phyloP scores from a whole-genome alignment of 73 alveolate genomes.

The Paramecium caudatum region DNA sequence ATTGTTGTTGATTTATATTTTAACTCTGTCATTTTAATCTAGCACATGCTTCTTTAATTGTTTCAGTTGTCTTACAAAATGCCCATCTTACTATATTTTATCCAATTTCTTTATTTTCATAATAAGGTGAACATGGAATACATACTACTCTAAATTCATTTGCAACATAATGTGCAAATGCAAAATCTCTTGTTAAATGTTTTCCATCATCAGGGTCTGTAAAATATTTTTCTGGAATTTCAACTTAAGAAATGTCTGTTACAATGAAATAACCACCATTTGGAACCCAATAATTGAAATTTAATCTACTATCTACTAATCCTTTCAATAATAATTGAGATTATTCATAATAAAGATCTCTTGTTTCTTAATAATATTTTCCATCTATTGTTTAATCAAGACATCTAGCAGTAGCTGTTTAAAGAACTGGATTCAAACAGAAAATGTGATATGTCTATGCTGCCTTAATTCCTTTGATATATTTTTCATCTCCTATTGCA shows the following conservation, averaged over 20 bases:
- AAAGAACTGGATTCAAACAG: slow-evolving; percentile 74
- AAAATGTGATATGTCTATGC: slow-evolving; percentile 73
- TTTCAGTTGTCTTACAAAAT: slow-evolving; percentile 77
- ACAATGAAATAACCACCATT: slow-evolving; percentile 87
- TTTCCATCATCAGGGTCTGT: slow-evolving; percentile 73
- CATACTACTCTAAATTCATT: slow-evolving; percentile 77
- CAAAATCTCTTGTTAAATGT: slow-evolving; percentile 78
- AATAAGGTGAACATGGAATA: slow-evolving; percentile 80
- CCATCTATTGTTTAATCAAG: slow-evolving; percentile 47
- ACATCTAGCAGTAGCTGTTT: slow-evolving; percentile 72
- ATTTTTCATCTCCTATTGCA: slow-evolving; percentile 89
- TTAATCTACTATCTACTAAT: slow-evolving; percentile 67
- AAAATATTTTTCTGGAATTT: slow-evolving; percentile 80
- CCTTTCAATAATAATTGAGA: slow-evolving; percentile 75
- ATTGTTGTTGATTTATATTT: slow-evolving; percentile 43
- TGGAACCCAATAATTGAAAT: slow-evolving; percentile 74
- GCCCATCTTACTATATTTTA: slow-evolving; percentile 78
- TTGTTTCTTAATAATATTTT: slow-evolving; percentile 32
- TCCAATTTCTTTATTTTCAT: slow-evolving; percentile 67
- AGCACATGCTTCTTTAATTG: slow-evolving; percentile 61
- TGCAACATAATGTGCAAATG: slow-evolving; percentile 81
- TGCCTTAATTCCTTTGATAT: slow-evolving; percentile 76
- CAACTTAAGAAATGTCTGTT: slow-evolving; percentile 75
- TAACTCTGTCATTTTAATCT: slow-evolving; percentile 19
- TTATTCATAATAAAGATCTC: slow-evolving; percentile 72